Percentiles rank a stretch among this genome's conserved stretches.
Evolutionary conservation across 2,329 filamentous ascomycete genomes (phyloP).

Genomic region (Phaeosphaeria sp.): DNA sequence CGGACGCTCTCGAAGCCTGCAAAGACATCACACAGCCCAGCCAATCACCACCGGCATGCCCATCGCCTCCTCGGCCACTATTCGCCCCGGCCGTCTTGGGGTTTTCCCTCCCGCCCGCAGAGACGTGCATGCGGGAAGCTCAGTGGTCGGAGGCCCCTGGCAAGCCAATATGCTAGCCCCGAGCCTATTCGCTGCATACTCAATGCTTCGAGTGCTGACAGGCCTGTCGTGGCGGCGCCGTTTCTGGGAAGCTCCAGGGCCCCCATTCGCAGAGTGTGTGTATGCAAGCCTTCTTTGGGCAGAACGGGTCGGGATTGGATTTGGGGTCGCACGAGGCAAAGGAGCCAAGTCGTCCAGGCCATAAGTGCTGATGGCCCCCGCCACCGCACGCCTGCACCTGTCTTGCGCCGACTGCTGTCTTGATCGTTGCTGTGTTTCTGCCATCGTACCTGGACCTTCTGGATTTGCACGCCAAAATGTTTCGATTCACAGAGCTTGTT

Average conservation of each 20-base stretch:
- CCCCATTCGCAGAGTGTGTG: conserved; percentile 18
- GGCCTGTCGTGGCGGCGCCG: conserved; percentile 28
- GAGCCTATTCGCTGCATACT: conserved; percentile 35
- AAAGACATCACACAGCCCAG: conserved; percentile 31
- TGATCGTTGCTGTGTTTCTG: conserved; percentile 8
- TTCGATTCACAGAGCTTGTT: conserved; percentile 42
- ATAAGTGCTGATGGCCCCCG: conserved; percentile 40
- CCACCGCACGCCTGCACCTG: conserved; percentile 26
- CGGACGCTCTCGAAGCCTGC: conserved; percentile 21
- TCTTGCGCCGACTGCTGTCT: neutral
- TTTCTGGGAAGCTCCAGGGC: no score
- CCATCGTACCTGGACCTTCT: conserved; percentile 14
- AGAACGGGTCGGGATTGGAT: no score
- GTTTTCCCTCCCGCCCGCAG: conserved; percentile 32
- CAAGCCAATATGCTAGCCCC: conserved; percentile 34
- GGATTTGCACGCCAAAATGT: conserved; percentile 32
- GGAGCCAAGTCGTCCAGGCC: conserved; percentile 19
- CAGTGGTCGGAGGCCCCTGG: conserved; percentile 39
- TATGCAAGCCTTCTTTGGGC: neutral
- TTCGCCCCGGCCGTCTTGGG: conserved; percentile 29
- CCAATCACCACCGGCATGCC: conserved; percentile 24
- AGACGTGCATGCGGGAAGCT: conserved; percentile 31
- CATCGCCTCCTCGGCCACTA: conserved; percentile 23
- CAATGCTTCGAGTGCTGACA: conserved; percentile 35
- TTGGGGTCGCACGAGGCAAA: conserved; percentile 27